Evolutionary conservation across 768 basidiomycete species (phyloP), one percentile per base, ranked within the genome.

Genomic region (Dentipellis fragilis): DNA sequence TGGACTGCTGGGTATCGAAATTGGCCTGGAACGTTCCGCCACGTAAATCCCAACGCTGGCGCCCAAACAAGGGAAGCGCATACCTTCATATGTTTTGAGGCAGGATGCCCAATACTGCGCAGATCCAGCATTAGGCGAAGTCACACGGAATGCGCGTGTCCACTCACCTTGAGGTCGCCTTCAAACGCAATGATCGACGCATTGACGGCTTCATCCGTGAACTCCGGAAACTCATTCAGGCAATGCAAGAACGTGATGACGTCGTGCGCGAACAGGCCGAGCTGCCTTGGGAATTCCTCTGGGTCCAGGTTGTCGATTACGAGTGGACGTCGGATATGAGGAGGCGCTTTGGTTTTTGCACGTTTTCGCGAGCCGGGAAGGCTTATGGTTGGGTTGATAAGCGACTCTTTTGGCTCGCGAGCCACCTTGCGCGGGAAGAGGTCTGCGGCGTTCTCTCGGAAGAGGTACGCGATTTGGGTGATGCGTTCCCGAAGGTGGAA

Each of bases 201-300:
- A 63, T 87, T 87, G 42, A 80, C 80, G 5, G 79, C 80, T 60
- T 89, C 85, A 52, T 88, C 84, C 23, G 77, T 81, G 61, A 87
- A 86, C 64, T 88, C 87, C 0, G 86, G 87, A 59, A 89, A 88
- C 63, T 89, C 86, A 55, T 88, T 87, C 58, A 89, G 67, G 60
- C 83, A 83, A 49, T 81, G 74, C 56, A 86, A 67, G 62, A 89
- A 89, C 0, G 80, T 83, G 19, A 73, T 79, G 12, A 89, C 79
- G 54, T 84, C 85, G n/a, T 71, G 72, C 3, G 85, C 84, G 38
- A 89, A 71, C 34, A 69, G 68, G 58, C 81, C 78, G 51, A 89
- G 67, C 63, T 88, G 81, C 29, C 75, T 72, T 0, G 87, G 87
- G 60, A 88, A 84, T 54, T 75, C 74, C 64, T 87, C 85, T 22